Evolutionary conservation across 345 rosid species (phyloP).

Genomic region (Combretum micranthum): DNA sequence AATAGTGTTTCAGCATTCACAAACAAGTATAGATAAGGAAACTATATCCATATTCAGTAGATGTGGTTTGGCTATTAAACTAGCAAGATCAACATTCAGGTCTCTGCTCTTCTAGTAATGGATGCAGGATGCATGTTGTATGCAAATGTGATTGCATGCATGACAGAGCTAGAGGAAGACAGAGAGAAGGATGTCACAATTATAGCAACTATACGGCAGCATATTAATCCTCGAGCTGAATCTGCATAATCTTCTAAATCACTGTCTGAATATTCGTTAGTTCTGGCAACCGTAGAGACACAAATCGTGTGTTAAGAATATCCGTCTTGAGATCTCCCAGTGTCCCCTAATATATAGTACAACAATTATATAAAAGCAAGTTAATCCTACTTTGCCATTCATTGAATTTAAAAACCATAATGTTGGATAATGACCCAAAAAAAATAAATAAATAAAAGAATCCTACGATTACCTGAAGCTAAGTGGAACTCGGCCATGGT

Average conservation of each 20-base stretch:
- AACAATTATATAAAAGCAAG: not conserved
- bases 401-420: not conserved
- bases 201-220: constrained; percentile 63
- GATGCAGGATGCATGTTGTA: not conserved
- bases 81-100: not conserved
- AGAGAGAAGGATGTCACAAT: constrained; percentile 38
- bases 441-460: too few species aligned
- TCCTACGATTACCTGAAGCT: constrained; percentile 77
- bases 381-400: not conserved
- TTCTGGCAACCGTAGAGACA: constrained; percentile 33
- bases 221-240: constrained; percentile 50
- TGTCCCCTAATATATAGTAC: constrained; percentile 28
- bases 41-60: too few species aligned
- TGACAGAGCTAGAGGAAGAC: not conserved
- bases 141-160: not conserved
- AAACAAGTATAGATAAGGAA: too few species aligned
- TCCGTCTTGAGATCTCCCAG: constrained; percentile 63
- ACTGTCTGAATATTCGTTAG: constrained; percentile 28
- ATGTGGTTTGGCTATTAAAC: not conserved
- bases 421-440: not conserved
- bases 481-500: constrained; percentile 43
- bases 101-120: not conserved
- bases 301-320: constrained; percentile 33
- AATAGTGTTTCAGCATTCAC: too few species aligned
- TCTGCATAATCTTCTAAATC: constrained; percentile 41